A percentile compares a stretch with the other conserved stretches of the same genome.
Evolutionary conservation across 2,329 filamentous ascomycete genomes (phyloP).

Genomic region (Alternaria burnsii): DNA sequence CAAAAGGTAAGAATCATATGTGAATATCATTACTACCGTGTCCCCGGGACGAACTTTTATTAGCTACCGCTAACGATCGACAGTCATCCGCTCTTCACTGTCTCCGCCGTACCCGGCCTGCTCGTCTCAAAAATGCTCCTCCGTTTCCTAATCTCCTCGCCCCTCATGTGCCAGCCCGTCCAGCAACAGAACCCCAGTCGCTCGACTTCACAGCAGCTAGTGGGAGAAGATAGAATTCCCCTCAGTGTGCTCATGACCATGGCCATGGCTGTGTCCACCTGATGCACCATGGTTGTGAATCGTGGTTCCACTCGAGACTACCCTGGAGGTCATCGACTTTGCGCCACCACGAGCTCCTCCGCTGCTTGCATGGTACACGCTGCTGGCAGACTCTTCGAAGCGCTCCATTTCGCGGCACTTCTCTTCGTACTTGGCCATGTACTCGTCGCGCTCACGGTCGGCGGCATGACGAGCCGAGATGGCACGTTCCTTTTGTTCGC

Average conservation of each 20-base stretch:
- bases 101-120: background rate
- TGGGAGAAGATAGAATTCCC: constrained; percentile 17
- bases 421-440: constrained; percentile 33
- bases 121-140: constrained; percentile 5
- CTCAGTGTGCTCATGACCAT: constrained; percentile 11
- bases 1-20: background rate
- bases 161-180: background rate
- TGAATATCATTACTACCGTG: background rate
- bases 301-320: constrained; percentile 27
- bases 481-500: constrained; percentile 36
- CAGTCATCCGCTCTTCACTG: background rate
- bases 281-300: constrained; percentile 23
- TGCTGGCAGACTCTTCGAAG: constrained; percentile 28
- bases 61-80: background rate
- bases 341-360: constrained; percentile 9
- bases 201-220: background rate
- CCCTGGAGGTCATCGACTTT: constrained; percentile 16
- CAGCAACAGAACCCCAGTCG: constrained; percentile 3
- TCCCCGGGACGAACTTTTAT: background rate
- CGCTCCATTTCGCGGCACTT: constrained; percentile 37
- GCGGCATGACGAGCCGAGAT: constrained; percentile 31
- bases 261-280: constrained; percentile 5
- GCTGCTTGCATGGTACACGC: constrained; percentile 22
- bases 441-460: constrained; percentile 36
- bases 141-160: background rate